Evolutionary conservation across 1,284 basidiomycete genomes (phyloP), one percentile per base, ranked within the genome.

Genomic region (Fomitiporia mediterranea): DNA sequence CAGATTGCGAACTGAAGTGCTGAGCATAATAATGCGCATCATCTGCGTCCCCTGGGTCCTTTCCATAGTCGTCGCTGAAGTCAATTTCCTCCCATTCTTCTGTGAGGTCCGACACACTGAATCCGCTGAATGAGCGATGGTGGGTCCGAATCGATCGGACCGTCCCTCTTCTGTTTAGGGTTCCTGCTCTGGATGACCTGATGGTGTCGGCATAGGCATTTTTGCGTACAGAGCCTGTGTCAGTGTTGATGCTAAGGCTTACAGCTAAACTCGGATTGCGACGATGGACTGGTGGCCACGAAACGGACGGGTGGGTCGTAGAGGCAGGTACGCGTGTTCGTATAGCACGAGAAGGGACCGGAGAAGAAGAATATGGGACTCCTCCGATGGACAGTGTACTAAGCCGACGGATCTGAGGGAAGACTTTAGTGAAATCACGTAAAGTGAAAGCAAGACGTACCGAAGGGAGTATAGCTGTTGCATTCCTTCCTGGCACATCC

Each of bases 221-320:
- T 25, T 13, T 32, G 23, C 42, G 56, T 2, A 49, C 23, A 3
- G 50, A 37, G 15, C 37, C 37, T 4, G 48, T n/a, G 34, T 57
- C 37, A 0, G 56, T 57, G 30, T 52, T 32, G 34, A 57, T 57
- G 23, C 56, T 57, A n/a, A 57, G 56, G 19, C 25, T 52, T 13
- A 47, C 11, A 7, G 49, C 42, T 9, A 52, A 3, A 6, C 56
- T 53, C 11, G 43, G 56, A 48, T 40, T 57, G 27, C 37, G 50
- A 30, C 17, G 15, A 15, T 57, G 39, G n/a, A 13, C 25, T 8
- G 15, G 35, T 25, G 44, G 17, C 5, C 15, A 47, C 8, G 46
- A 40, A 8, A 42, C 8, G 19, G 34, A 37, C 8, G 32, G 21
- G 19, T 17, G 39, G 3, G 42, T n/a, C 19, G 51, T 38, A 4